Percentiles rank a stretch among this genome's conserved stretches.
Evolutionary conservation across 345 rosid genomes (phyloP).

Genomic region (Murraya paniculata): DNA sequence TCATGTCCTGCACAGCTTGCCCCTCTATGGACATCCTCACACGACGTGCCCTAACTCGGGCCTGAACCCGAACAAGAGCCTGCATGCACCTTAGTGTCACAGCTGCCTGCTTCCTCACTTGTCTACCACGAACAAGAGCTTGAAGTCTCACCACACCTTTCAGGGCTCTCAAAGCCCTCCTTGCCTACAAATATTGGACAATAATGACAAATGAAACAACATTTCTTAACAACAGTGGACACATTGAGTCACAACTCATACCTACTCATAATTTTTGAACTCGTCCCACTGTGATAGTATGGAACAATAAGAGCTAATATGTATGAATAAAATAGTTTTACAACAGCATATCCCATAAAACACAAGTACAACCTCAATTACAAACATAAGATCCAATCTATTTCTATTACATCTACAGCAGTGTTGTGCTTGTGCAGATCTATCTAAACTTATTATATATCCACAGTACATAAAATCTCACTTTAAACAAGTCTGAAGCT

Average conservation of each 20-base stretch:
- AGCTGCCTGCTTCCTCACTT: constrained; percentile 96
- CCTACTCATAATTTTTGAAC: neutral
- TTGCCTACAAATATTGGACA: constrained; percentile 44
- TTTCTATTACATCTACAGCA: neutral
- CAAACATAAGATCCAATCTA: neutral
- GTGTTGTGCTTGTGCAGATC: constrained; percentile 4
- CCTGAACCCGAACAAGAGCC: constrained; percentile 95
- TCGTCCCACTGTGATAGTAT: neutral
- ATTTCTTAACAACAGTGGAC: neutral
- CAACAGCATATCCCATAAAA: neutral
- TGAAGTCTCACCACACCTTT: constrained; percentile 93
- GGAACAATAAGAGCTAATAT: neutral
- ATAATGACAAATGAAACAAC: neutral
- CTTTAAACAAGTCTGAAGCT: neutral
- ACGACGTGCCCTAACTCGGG: constrained; percentile 88
- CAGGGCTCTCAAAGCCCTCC: constrained; percentile 86
- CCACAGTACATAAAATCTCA: neutral
- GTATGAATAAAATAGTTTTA: neutral
- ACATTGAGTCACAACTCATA: neutral
- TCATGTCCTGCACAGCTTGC: constrained; percentile 71
- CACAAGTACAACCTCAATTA: neutral
- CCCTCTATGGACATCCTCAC: constrained; percentile 87
- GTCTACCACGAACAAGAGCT: constrained; percentile 89
- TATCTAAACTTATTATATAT: neutral
- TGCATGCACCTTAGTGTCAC: constrained; percentile 96